A percentile compares a stretch with the other conserved stretches of the same genome.
These are phyloP conservation scores for Hyparrhenia diplandra DNA, from an alignment of 176 grass and related monocot species.

Conservation along the genomic window DNA sequence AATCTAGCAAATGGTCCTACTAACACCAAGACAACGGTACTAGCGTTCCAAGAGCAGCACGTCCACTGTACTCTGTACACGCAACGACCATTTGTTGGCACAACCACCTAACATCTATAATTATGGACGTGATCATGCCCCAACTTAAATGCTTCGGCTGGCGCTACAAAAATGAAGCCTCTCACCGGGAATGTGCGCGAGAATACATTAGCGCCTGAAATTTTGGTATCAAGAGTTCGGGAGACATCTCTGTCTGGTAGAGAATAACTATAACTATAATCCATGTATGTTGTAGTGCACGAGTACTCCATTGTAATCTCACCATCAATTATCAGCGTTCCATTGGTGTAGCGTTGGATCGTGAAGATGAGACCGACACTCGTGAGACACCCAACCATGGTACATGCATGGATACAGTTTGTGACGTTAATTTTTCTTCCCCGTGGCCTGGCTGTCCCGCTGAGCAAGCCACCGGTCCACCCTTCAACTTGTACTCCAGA, in stretches of 20 bases:
- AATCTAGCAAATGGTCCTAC: no score
- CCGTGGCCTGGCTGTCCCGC: no score
- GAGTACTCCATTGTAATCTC: background rate
- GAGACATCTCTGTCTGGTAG: background rate
- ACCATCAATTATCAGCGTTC: no score
- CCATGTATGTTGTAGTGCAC: background rate
- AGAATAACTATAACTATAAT: background rate
- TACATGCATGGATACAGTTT: no score
- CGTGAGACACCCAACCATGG: no score
- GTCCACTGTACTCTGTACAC: background rate
- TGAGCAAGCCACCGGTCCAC: no score
- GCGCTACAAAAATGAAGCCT: background rate
- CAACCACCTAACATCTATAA: background rate
- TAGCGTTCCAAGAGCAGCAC: background rate
- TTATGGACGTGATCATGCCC: background rate
- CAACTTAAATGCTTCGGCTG: background rate
- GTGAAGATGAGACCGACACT: no score
- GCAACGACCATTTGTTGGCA: background rate
- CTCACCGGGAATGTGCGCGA: background rate
- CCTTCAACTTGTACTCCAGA: no score
- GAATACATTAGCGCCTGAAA: slow-evolving; percentile 9
- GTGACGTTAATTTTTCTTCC: no score
- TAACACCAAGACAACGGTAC: no score
- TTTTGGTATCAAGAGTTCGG: background rate
- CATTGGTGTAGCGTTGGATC: no score